Conservation (phyloP, 2,329 filamentous ascomycete genomes). For the Venturia effusa region DNA sequence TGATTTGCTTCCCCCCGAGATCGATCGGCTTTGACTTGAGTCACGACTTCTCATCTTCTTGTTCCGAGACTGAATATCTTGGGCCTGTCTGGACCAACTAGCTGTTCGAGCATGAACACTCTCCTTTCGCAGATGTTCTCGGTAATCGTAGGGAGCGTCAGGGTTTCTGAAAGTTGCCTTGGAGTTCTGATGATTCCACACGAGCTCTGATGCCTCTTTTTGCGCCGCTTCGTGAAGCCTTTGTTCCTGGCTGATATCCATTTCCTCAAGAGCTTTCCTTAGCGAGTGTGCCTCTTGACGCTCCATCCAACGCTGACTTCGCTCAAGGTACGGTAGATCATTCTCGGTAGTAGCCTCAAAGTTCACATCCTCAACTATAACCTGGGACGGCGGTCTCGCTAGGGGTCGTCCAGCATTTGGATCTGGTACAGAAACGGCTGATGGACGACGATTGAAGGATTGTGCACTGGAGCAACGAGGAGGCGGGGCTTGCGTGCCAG, state of each 20-base stretch:
- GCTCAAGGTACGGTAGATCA: conserved; percentile 56
- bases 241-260: conserved; percentile 54
- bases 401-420: conserved; percentile 23
- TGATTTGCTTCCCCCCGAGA: neutral
- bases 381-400: conserved; percentile 20
- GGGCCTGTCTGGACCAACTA: conserved; percentile 15
- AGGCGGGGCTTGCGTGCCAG: conserved; percentile 20
- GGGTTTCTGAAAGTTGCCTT: conserved; percentile 51
- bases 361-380: neutral
- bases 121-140: conserved; percentile 54
- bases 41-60: conserved; percentile 19
- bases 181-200: conserved; percentile 65
- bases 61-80: conserved; percentile 7
- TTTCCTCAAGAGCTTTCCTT: conserved; percentile 61
- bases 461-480: conserved; percentile 21
- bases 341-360: conserved; percentile 34
- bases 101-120: conserved; percentile 24
- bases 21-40: conserved; percentile 25
- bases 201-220: conserved; percentile 66
- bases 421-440: conserved; percentile 18
- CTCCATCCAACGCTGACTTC: conserved; percentile 67
- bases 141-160: conserved; percentile 42
- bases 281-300: conserved; percentile 65
- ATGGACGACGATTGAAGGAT: conserved; percentile 22
- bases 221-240: conserved; percentile 60